Evolutionary conservation across 2,329 filamentous ascomycete genomes (phyloP), one percentile per base, ranked within the genome.

Genomic region (Sclerotiophoma versabilis): DNA sequence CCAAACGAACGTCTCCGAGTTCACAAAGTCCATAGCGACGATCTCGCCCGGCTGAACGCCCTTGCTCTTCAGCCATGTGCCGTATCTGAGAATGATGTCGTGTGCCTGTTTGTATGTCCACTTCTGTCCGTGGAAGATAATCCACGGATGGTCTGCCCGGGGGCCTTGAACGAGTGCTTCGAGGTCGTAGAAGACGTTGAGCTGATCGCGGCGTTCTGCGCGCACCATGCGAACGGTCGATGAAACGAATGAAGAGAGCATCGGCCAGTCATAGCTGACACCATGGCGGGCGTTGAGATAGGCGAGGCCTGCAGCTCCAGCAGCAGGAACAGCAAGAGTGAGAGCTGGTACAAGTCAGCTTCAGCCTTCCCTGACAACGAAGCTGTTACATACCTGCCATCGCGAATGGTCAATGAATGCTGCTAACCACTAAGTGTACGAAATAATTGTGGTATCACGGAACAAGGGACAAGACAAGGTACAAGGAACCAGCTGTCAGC

Each of bases 251-350:
- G 81, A 81, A 27, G 77, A 79, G n/a, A 93, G 66, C 14, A 92
- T 72, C 7, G 76, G 70, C 36, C 79, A 72, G 70, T 93, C 90
- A 63, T 88, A 83, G 32, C 76, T 70, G 41, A 92, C 63, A 63
- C 87, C 83, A 64, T 84, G 85, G 73, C 88, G 90, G 41, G 83
- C 90, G 68, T 92, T 84, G 33, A 90, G 76, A 60, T 91, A 90
- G 14, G 81, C 80, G 38, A 84, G 80, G 7, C 76, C 72, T 20
- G 77, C 77, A 6, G 68, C 65, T n/a, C n/a, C n/a, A 3, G 72
- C 70, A n/a, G 68, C 71, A 7, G 73, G 69, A 20, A 75, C 27
- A 17, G 67, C 63, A 47, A 64, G 57, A 12, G 69, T 64, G 30
- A 74, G 62, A 4, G 61, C 70, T 72, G 52, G 46, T 46, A 42